Evolutionary conservation across 2,329 filamentous ascomycete species (phyloP).

Genomic region (Diaporthe citrichinensis): DNA sequence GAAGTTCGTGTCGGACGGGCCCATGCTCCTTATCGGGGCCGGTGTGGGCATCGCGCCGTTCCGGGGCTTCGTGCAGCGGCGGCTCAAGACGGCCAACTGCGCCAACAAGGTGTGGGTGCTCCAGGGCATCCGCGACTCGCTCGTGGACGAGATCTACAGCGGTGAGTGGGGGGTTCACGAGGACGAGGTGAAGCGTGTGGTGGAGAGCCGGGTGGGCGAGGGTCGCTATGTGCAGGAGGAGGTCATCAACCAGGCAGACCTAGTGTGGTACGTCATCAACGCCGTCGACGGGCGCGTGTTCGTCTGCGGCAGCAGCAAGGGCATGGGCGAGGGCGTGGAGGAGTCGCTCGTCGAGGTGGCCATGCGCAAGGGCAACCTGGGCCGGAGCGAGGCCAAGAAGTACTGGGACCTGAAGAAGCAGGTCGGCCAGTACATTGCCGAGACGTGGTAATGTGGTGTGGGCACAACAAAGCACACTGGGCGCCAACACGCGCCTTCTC

Average conservation of each 20-base stretch:
- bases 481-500: not conserved
- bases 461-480: not conserved
- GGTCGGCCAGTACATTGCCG: conserved; percentile 94
- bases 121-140: conserved; percentile 92
- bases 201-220: conserved; percentile 81
- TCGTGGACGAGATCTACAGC: conserved; percentile 95
- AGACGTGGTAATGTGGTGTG: conserved; percentile 69
- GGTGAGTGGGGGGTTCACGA: conserved; percentile 97
- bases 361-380: conserved; percentile 91
- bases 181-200: conserved; percentile 85
- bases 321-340: conserved; percentile 98
- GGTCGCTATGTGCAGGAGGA: conserved; percentile 97
- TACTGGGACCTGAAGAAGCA: conserved; percentile 96
- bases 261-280: conserved; percentile 99
- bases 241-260: conserved; percentile 88
- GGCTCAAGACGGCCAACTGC: conserved; percentile 93
- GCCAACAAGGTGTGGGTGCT: conserved; percentile 98
- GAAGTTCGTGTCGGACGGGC: conserved; percentile 92
- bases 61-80: conserved; percentile 95
- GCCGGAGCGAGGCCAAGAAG: conserved; percentile 82
- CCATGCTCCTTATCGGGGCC: conserved; percentile 97
- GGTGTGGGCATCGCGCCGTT: conserved; percentile 98
- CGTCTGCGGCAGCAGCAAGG: conserved; percentile 94
- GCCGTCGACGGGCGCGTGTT: conserved; percentile 96
- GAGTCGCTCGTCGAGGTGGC: conserved; percentile 89